Conservation (phyloP, 2,329 filamentous ascomycete genomes). For the Aspergillus texensis region DNA sequence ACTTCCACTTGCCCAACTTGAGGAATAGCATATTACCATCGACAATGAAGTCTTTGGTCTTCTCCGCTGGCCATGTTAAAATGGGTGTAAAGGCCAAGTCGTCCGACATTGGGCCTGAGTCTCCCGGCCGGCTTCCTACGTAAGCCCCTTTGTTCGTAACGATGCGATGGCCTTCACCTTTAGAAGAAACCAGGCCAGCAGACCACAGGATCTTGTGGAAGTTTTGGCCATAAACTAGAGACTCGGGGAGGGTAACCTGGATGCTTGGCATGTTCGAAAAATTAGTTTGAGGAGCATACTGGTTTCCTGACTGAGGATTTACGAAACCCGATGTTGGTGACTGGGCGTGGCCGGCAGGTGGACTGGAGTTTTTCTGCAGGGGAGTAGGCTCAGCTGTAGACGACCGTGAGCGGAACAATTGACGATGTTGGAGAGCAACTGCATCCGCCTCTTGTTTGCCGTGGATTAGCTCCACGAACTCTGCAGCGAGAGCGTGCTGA, state of each 20-base stretch:
- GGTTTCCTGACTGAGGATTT: slow-evolving; percentile 41
- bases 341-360: slow-evolving; percentile 21
- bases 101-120: slow-evolving; percentile 45
- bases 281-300: slow-evolving; percentile 42
- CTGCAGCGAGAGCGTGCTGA: slow-evolving; percentile 79
- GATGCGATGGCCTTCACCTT: slow-evolving; percentile 55
- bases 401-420: slow-evolving; percentile 44
- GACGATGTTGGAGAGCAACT: slow-evolving; percentile 61
- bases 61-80: slow-evolving; percentile 43
- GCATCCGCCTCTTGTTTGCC: slow-evolving; percentile 65
- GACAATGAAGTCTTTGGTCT: slow-evolving; percentile 53
- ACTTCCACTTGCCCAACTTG: slow-evolving; percentile 62
- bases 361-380: slow-evolving; percentile 23
- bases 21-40: slow-evolving; percentile 57
- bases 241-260: slow-evolving; percentile 51
- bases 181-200: slow-evolving; percentile 55
- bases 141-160: slow-evolving; percentile 55
- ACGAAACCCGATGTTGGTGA: slow-evolving; percentile 28
- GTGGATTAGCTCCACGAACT: slow-evolving; percentile 81
- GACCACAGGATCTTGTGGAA: slow-evolving; percentile 55
- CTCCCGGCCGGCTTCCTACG: slow-evolving; percentile 47
- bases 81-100: slow-evolving; percentile 55
- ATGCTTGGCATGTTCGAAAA: slow-evolving; percentile 41
- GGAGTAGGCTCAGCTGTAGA: slow-evolving; percentile 40
- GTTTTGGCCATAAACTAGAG: slow-evolving; percentile 51